Evolutionary conservation across 352 stramenopile genomes (phyloP).

Genomic region (Phytophthora parvispora): DNA sequence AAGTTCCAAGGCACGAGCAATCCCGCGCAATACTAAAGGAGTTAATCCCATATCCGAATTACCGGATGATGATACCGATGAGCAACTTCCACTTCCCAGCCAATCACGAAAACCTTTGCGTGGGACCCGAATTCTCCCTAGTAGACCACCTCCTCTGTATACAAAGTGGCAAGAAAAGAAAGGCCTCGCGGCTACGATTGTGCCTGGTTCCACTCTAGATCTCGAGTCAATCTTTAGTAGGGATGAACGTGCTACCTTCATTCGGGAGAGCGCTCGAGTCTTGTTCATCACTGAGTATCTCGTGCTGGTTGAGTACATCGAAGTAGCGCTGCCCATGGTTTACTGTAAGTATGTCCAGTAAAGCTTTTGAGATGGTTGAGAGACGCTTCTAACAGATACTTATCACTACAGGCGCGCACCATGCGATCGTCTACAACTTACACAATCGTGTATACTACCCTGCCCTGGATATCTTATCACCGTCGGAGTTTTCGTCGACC

Average conservation of each 20-base stretch:
- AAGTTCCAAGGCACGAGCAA: background rate
- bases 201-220: background rate
- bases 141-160: background rate
- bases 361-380: background rate
- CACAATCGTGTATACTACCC: conserved; percentile 1
- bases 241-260: background rate
- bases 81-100: background rate
- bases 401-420: background rate
- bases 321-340: background rate
- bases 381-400: background rate
- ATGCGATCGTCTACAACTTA: background rate
- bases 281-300: background rate
- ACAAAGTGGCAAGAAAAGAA: background rate
- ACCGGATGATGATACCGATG: background rate
- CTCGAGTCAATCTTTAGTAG: background rate
- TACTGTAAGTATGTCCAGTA: background rate
- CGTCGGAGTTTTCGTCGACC: background rate
- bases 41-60: background rate
- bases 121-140: background rate
- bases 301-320: background rate
- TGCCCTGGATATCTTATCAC: background rate
- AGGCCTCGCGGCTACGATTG: background rate
- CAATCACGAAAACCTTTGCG: background rate
- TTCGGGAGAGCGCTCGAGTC: background rate
- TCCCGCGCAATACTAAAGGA: background rate